Evolutionary conservation across 2,329 filamentous ascomycete genomes (phyloP).

Genomic region (Diaporthe citrichinensis): DNA sequence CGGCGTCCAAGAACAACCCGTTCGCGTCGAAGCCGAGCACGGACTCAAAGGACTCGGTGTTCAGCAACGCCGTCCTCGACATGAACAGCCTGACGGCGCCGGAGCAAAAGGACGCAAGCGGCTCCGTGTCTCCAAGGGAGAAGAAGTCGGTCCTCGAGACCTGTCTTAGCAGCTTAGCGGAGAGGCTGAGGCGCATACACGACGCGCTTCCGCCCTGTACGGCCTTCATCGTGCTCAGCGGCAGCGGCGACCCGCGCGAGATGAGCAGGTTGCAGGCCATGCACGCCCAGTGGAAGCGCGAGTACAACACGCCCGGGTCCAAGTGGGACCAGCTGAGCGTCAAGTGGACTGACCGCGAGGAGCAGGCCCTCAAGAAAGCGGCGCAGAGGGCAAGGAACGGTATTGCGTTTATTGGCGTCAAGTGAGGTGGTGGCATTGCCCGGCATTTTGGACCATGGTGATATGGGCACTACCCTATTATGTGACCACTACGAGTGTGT

Average conservation of each 20-base stretch:
- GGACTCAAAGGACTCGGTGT: slow-evolving; percentile 28
- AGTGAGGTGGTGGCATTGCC: slow-evolving; percentile 54
- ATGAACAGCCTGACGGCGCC: slow-evolving; percentile 31
- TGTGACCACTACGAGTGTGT: background rate
- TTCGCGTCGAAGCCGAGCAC: slow-evolving; percentile 33
- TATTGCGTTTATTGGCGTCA: slow-evolving; percentile 75
- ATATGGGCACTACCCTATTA: background rate
- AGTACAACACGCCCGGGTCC: slow-evolving; percentile 73
- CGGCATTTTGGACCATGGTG: background rate
- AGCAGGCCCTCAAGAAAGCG: slow-evolving; percentile 72
- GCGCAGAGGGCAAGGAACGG: slow-evolving; percentile 71
- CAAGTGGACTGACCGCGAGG: slow-evolving; percentile 77
- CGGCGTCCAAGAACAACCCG: slow-evolving; percentile 36
- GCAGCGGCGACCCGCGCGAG: slow-evolving; percentile 76
- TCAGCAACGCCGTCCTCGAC: slow-evolving; percentile 39
- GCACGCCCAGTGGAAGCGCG: slow-evolving; percentile 72
- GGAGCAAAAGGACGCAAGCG: background rate
- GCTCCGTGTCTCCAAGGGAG: background rate
- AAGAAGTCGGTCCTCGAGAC: slow-evolving; percentile 56
- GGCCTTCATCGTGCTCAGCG: slow-evolving; percentile 74
- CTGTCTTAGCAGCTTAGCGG: slow-evolving; percentile 61
- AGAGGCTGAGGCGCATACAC: slow-evolving; percentile 69
- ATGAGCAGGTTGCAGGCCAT: slow-evolving; percentile 74
- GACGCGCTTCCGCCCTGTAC: slow-evolving; percentile 74
- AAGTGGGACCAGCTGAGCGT: slow-evolving; percentile 78